phyloP scores from a whole-genome alignment of 352 stramenopile genomes.

The Globisporangium irregulare region DNA sequence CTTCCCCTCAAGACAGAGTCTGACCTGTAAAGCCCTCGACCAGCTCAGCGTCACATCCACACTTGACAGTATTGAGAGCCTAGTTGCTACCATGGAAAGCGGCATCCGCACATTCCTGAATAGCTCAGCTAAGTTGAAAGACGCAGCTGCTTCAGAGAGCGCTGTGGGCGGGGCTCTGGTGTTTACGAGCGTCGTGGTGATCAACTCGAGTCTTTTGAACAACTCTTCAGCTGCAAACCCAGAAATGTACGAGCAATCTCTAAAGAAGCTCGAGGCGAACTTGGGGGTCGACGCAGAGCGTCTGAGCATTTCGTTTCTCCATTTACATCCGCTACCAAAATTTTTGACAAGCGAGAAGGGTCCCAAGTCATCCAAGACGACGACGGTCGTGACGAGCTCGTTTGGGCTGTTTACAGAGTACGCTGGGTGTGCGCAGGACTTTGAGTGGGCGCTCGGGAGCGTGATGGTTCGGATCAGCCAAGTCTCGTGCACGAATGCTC shows the following conservation, averaged over 20 bases:
- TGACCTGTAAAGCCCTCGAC: slow-evolving; percentile 16
- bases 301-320: slow-evolving; percentile 16
- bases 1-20: slow-evolving; percentile 1
- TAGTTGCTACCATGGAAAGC: background rate
- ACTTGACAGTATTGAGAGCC: background rate
- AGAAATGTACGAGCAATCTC: background rate
- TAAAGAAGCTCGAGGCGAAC: background rate
- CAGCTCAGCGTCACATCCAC: background rate
- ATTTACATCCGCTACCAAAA: slow-evolving; percentile 4
- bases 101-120: background rate
- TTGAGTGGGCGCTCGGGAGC: slow-evolving; percentile 18
- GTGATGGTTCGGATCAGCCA: slow-evolving; percentile 15
- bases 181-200: slow-evolving; percentile 15
- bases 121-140: background rate
- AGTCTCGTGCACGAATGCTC: slow-evolving; percentile 11
- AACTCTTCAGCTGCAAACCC: background rate
- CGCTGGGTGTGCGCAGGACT: slow-evolving; percentile 11
- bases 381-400: background rate
- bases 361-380: background rate
- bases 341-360: background rate
- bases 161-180: background rate
- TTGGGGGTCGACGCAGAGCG: slow-evolving; percentile 1
- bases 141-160: background rate
- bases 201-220: background rate
- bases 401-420: slow-evolving; percentile 18